phyloP scores from a whole-genome alignment of 495 filamentous ascomycete species.

The Corynascus novoguineensis region DNA sequence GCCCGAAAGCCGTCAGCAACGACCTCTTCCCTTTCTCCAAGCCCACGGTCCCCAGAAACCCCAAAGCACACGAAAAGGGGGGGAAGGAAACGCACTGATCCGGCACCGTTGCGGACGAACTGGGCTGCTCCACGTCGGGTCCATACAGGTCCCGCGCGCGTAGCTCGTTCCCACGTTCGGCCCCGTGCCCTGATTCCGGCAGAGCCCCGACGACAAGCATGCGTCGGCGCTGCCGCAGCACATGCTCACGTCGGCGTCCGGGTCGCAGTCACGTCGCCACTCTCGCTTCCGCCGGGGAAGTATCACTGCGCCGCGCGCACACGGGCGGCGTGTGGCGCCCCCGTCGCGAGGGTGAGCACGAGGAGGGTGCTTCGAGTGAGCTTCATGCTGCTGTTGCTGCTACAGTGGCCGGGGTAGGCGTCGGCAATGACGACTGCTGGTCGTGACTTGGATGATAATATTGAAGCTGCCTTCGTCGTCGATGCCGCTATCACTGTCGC shows the following conservation, averaged over 20 bases:
- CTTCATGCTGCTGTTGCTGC: neutral
- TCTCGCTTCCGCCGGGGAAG: conserved; percentile 4
- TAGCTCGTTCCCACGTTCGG: conserved; percentile 2
- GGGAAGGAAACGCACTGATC: conserved; percentile 4
- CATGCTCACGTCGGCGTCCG: conserved; percentile 16
- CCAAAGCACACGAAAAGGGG: neutral
- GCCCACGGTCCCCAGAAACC: no score
- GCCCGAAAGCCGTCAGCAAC: neutral
- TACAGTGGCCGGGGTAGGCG: no score
- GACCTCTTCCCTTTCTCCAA: neutral
- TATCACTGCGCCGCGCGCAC: conserved; percentile 9
- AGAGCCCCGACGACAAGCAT: conserved; percentile 15
- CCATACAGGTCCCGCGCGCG: conserved; percentile 16
- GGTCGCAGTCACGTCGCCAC: conserved; percentile 14
- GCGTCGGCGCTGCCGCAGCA: conserved; percentile 8
- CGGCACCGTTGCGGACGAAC: conserved; percentile 12
- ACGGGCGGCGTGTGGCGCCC: neutral
- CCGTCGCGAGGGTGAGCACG: neutral
- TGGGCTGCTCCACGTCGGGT: neutral
- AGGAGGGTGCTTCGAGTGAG: neutral
- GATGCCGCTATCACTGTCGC: no score
- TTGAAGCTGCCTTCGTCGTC: no score
- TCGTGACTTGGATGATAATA: no score
- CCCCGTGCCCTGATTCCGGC: neutral
- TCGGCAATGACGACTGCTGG: no score